These are phyloP conservation scores for Acanthamoeba sp. DNA, from an alignment of 208 protist species.

Conservation along the genomic window DNA sequence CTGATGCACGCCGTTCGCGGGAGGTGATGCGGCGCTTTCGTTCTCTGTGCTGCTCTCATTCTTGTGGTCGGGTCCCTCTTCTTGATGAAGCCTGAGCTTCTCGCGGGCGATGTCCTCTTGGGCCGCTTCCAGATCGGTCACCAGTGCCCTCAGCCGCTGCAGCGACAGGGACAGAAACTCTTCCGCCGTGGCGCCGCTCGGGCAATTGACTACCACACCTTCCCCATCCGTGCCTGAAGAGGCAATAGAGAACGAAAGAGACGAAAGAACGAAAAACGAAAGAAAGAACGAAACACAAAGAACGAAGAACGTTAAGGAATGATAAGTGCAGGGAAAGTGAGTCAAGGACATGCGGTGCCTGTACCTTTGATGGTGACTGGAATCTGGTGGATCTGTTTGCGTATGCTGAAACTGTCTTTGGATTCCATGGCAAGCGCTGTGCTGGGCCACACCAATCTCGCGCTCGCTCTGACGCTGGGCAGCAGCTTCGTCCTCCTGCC, in stretches of 20 bases:
- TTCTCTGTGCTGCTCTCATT: neutral
- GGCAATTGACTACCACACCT: neutral
- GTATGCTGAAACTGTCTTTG: conserved; percentile 8
- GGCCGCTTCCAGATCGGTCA: neutral
- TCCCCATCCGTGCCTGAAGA: neutral
- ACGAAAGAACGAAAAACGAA: neutral
- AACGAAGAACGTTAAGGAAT: neutral
- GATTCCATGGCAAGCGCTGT: conserved; percentile 22
- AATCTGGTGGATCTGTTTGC: conserved; percentile 27
- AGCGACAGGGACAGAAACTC: neutral
- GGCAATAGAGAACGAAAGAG: no score
- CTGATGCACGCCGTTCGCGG: neutral
- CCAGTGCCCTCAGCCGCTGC: neutral
- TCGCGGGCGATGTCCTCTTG: neutral
- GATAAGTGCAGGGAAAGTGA: neutral
- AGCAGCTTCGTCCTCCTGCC: neutral
- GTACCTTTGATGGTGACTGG: conserved; percentile 2
- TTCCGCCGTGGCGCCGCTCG: neutral
- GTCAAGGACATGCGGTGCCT: neutral
- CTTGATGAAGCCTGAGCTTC: neutral
- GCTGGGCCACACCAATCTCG: neutral
- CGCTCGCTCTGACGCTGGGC: neutral
- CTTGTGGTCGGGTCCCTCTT: neutral
- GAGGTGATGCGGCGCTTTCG: neutral
- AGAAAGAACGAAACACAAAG: neutral